A percentile compares a stretch with the other conserved stretches of the same genome.
phyloP scores from a whole-genome alignment of 768 basidiomycete genomes.

The Coprinellus aureogranulatus region DNA sequence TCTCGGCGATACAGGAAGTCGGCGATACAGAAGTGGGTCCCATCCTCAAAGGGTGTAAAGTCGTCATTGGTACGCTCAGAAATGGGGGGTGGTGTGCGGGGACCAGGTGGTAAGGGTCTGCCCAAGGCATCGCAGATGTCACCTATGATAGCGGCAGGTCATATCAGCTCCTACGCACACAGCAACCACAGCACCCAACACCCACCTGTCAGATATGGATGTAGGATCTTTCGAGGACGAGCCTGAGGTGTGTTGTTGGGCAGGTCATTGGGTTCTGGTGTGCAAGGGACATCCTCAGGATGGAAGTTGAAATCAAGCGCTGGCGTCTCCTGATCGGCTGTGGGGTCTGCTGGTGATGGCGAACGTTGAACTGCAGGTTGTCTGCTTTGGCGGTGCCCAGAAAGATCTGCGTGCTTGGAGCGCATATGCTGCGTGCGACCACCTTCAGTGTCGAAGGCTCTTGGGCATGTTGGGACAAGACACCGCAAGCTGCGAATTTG shows the following conservation, averaged over 20 bases:
- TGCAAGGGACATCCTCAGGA: not conserved
- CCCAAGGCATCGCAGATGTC: not conserved
- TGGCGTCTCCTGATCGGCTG: too few species aligned
- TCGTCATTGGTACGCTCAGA: not conserved
- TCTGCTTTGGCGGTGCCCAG: not conserved
- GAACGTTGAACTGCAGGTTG: not conserved
- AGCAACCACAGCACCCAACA: too few species aligned
- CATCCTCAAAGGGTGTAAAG: constrained; percentile 15
- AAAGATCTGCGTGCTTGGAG: not conserved
- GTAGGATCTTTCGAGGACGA: not conserved
- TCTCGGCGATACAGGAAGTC: constrained; percentile 16
- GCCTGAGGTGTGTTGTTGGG: not conserved
- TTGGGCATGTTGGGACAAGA: not conserved
- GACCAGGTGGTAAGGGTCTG: not conserved
- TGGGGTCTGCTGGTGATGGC: not conserved
- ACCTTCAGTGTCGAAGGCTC: not conserved
- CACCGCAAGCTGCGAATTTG: not conserved
- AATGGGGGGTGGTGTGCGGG: not conserved
- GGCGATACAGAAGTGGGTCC: constrained; percentile 10
- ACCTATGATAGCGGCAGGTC: not conserved
- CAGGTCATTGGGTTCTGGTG: not conserved
- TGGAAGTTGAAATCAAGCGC: not conserved
- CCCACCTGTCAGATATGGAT: not conserved
- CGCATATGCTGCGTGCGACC: not conserved
- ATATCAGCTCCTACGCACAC: too few species aligned